Evolutionary conservation across 331 rosid genomes (phyloP).

Genomic region (Malus hybrid): DNA sequence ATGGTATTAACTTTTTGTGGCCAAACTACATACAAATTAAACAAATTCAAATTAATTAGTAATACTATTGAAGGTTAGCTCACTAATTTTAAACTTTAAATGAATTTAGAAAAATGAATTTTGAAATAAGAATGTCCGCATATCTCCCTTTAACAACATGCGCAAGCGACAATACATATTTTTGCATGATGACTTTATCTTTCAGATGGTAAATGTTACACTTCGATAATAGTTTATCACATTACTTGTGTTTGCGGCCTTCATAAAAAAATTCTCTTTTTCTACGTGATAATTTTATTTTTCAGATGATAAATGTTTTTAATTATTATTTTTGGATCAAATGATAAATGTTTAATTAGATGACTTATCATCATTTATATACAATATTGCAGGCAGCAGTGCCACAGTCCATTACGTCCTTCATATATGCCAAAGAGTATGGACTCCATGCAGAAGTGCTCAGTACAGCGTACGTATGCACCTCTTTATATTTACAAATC

Average conservation of each 20-base stretch:
- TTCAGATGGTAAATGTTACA: too few relatives aligned
- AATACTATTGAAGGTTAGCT: not conserved
- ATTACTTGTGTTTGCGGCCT: not conserved
- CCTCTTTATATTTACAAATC: not conserved
- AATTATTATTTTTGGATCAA: not conserved
- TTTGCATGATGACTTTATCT: too few relatives aligned
- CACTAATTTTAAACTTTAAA: not conserved
- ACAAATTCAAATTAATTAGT: not conserved
- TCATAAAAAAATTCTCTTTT: not conserved
- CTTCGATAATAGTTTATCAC: too few relatives aligned
- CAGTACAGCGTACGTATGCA: conserved; percentile 81
- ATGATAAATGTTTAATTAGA: not conserved
- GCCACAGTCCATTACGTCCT: conserved; percentile 93
- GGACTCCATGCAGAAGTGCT: conserved; percentile 81
- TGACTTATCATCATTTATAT: not conserved
- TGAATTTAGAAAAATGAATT: not conserved
- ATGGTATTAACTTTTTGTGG: not conserved
- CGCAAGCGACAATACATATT: too few relatives aligned
- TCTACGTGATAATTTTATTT: not conserved
- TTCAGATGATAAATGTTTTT: not conserved
- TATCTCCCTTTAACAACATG: not conserved
- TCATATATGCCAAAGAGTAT: conserved; percentile 86
- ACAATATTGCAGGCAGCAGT: conserved; percentile 61
- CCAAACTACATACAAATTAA: not conserved
- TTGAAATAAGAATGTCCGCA: not conserved